Evolutionary conservation across 1,284 basidiomycete genomes (phyloP).

Genomic region (Fomitopsis schrenkii): DNA sequence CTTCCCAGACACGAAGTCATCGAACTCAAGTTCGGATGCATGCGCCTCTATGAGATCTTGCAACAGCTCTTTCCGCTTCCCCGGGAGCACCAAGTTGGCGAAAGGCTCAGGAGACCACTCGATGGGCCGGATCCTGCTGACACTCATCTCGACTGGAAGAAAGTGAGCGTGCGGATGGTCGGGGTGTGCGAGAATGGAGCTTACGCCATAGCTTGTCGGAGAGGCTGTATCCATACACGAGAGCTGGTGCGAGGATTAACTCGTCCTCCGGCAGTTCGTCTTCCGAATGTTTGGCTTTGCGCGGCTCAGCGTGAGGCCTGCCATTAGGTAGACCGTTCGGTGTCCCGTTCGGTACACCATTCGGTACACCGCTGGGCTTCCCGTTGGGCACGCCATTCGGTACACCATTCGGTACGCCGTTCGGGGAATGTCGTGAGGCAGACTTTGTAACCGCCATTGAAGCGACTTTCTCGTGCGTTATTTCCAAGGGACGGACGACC

Average conservation of each 20-base stretch:
- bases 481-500: neutral
- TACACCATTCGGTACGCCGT: too few species aligned
- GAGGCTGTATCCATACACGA: slow-evolving; percentile 57
- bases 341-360: too few species aligned
- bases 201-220: slow-evolving; percentile 55
- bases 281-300: slow-evolving; percentile 9
- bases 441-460: neutral
- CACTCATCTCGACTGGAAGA: slow-evolving; percentile 47
- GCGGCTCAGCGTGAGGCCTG: neutral
- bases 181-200: slow-evolving; percentile 16
- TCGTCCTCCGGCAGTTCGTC: slow-evolving; percentile 42
- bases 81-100: slow-evolving; percentile 50
- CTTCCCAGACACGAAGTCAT: slow-evolving; percentile 61
- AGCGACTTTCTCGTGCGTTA: neutral
- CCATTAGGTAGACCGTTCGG: neutral
- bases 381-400: too few species aligned
- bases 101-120: slow-evolving; percentile 57
- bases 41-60: slow-evolving; percentile 57
- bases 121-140: slow-evolving; percentile 45
- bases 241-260: slow-evolving; percentile 47
- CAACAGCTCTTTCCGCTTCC: slow-evolving; percentile 47
- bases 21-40: slow-evolving; percentile 46
- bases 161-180: neutral
- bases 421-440: neutral
- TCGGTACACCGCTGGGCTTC: neutral